These are phyloP conservation scores for Saprolegnia diclina DNA, from an alignment of 352 stramenopile species.

Conservation along the genomic window DNA sequence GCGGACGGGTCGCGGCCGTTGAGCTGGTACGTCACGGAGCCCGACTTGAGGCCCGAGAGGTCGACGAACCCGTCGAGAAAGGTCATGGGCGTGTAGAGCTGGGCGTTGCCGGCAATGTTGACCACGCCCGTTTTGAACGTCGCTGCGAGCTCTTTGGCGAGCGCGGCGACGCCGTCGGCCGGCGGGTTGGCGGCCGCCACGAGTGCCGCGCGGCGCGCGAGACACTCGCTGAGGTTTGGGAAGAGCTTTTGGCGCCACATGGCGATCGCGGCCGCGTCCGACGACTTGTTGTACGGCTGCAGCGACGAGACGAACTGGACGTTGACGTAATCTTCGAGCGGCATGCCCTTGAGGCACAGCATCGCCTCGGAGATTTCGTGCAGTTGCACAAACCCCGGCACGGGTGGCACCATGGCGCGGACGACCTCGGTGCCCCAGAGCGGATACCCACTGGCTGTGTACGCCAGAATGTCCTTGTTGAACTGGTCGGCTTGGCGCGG, in stretches of 20 bases:
- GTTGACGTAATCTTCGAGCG: slow-evolving; percentile 8
- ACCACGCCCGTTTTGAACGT: neutral
- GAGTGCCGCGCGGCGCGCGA: neutral
- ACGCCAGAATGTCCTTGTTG: neutral
- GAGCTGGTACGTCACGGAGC: slow-evolving; percentile 3
- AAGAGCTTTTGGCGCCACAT: slow-evolving; percentile 7
- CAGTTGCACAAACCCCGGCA: neutral
- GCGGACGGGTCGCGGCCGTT: slow-evolving; percentile 1
- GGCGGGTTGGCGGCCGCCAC: neutral
- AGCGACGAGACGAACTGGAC: slow-evolving; percentile 1
- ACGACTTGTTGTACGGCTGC: neutral
- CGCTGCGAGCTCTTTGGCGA: neutral
- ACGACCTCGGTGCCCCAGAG: slow-evolving; percentile 4
- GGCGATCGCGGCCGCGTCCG: neutral
- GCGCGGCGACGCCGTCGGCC: neutral
- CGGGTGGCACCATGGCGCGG: neutral
- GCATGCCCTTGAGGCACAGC: slow-evolving; percentile 5
- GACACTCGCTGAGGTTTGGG: neutral
- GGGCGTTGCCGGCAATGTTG: slow-evolving; percentile 1
- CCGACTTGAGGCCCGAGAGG: slow-evolving; percentile 4
- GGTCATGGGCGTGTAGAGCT: neutral
- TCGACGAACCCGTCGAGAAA: slow-evolving; percentile 10
- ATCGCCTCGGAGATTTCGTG: neutral
- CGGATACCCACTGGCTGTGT: neutral
- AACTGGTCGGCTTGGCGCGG: neutral